Conservation (phyloP, 1,139 yeast species). For the Yamadazyma siamensis region DNA sequence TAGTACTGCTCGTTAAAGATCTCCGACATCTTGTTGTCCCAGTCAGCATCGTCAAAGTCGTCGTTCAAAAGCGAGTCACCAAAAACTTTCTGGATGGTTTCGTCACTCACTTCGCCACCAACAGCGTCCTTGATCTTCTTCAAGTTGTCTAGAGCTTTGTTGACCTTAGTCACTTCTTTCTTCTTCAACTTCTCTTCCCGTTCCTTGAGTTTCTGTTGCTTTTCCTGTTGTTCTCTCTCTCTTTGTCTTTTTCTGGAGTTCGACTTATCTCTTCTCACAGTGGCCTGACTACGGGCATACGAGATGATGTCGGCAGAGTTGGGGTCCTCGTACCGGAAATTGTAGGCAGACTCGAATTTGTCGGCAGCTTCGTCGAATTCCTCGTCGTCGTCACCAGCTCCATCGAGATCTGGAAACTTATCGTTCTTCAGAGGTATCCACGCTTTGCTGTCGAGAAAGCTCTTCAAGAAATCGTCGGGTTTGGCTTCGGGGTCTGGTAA, state of each 20-base stretch:
- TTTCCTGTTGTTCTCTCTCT: slow-evolving; percentile 61
- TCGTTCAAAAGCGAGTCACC: slow-evolving; percentile 76
- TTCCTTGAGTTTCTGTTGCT: slow-evolving; percentile 49
- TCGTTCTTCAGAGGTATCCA: slow-evolving; percentile 77
- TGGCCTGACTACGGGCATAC: slow-evolving; percentile 95
- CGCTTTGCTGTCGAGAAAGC: slow-evolving; percentile 72
- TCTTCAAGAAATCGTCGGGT: slow-evolving; percentile 66
- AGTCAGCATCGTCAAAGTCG: slow-evolving; percentile 86
- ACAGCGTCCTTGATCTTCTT: slow-evolving; percentile 77
- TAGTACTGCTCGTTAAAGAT: slow-evolving; percentile 83
- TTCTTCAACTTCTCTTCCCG: slow-evolving; percentile 63
- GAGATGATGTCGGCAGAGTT: slow-evolving; percentile 87
- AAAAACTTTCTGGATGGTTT: slow-evolving; percentile 58
- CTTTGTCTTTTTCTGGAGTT: slow-evolving; percentile 79
- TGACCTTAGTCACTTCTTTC: slow-evolving; percentile 72
- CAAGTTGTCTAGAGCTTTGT: slow-evolving; percentile 73
- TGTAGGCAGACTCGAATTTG: slow-evolving; percentile 85
- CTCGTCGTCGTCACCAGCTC: slow-evolving; percentile 63
- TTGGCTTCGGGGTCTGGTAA: slow-evolving; percentile 71
- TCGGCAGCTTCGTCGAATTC: slow-evolving; percentile 93
- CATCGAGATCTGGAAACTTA: slow-evolving; percentile 53
- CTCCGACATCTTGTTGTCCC: slow-evolving; percentile 87
- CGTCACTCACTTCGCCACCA: slow-evolving; percentile 71
- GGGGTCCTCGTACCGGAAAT: slow-evolving; percentile 92
- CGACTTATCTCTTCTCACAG: slow-evolving; percentile 77